A percentile compares a stretch with the other conserved stretches of the same genome.
Evolutionary conservation across 2,329 filamentous ascomycete genomes (phyloP).

Genomic region (Hypoxylon sp.): DNA sequence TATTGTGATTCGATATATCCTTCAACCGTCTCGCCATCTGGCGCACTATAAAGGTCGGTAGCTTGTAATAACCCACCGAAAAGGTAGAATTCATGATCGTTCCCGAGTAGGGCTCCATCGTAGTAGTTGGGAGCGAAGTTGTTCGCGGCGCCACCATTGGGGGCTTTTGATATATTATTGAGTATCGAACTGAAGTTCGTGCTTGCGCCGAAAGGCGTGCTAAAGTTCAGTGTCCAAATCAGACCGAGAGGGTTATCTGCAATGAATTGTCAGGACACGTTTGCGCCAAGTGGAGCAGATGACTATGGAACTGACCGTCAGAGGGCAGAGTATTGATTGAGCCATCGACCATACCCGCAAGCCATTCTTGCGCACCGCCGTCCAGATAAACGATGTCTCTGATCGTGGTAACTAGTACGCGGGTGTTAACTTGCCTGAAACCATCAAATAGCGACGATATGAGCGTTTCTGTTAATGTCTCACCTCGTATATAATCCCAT

Average conservation of each 20-base stretch:
- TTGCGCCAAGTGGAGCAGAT: not conserved
- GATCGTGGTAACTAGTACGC: slow-evolving; percentile 62
- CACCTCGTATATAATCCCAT: slow-evolving; percentile 58
- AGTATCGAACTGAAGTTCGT: slow-evolving; percentile 65
- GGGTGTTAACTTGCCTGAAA: slow-evolving; percentile 34
- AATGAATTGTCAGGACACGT: slow-evolving; percentile 19
- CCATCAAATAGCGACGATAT: not conserved
- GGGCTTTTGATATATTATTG: slow-evolving; percentile 56
- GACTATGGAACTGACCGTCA: slow-evolving; percentile 54
- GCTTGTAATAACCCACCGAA: slow-evolving; percentile 65
- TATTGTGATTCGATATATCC: slow-evolving; percentile 64
- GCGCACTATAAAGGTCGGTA: slow-evolving; percentile 49
- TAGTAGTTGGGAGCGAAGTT: slow-evolving; percentile 64
- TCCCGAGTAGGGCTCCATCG: slow-evolving; percentile 72
- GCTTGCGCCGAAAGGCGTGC: slow-evolving; percentile 60
- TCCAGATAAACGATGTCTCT: slow-evolving; percentile 72
- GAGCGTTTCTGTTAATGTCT: slow-evolving; percentile 41
- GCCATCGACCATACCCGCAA: slow-evolving; percentile 58
- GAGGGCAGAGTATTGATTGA: slow-evolving; percentile 36
- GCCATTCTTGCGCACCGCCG: slow-evolving; percentile 66
- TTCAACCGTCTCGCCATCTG: slow-evolving; percentile 54
- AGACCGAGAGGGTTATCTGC: slow-evolving; percentile 61
- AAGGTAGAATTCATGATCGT: slow-evolving; percentile 68
- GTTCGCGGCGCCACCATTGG: slow-evolving; percentile 55
- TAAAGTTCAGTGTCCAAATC: slow-evolving; percentile 68